Percentiles rank a stretch among this genome's conserved stretches.
Evolutionary conservation across 208 protist species (phyloP).

Genomic region (Leishmania turanica): DNA sequence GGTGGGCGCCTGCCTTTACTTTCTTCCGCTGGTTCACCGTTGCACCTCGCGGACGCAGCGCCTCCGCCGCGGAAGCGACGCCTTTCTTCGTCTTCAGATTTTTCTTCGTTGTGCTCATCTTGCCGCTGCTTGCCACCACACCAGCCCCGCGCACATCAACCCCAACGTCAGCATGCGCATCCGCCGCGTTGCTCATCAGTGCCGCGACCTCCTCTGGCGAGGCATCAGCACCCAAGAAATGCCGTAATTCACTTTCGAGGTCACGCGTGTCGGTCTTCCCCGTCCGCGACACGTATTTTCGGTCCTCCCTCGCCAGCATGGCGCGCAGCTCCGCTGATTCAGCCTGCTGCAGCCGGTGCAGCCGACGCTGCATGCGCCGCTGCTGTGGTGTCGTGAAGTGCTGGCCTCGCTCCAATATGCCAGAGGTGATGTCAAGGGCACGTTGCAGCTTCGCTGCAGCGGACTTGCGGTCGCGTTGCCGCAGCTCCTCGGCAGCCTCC

Average conservation of each 20-base stretch:
- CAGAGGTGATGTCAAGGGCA: conserved; percentile 10
- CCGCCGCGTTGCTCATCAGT: conserved; percentile 16
- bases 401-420: conserved; percentile 14
- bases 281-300: neutral
- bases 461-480: conserved; percentile 17
- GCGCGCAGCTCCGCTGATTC: conserved; percentile 20
- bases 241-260: conserved; percentile 45
- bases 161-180: neutral
- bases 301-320: conserved; percentile 16
- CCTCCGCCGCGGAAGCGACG: neutral
- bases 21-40: neutral
- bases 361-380: conserved; percentile 26
- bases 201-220: conserved; percentile 18
- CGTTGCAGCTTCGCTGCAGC: conserved; percentile 31
- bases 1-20: neutral
- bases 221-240: conserved; percentile 59
- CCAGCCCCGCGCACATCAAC: neutral
- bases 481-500: conserved; percentile 4
- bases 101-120: neutral
- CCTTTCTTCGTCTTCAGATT: neutral
- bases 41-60: neutral
- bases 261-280: conserved; percentile 7
- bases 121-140: neutral
- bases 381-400: conserved; percentile 29
- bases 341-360: conserved; percentile 27